Evolutionary conservation across 129 eudicot species (phyloP).

Genomic region (Glebionis coronaria): DNA sequence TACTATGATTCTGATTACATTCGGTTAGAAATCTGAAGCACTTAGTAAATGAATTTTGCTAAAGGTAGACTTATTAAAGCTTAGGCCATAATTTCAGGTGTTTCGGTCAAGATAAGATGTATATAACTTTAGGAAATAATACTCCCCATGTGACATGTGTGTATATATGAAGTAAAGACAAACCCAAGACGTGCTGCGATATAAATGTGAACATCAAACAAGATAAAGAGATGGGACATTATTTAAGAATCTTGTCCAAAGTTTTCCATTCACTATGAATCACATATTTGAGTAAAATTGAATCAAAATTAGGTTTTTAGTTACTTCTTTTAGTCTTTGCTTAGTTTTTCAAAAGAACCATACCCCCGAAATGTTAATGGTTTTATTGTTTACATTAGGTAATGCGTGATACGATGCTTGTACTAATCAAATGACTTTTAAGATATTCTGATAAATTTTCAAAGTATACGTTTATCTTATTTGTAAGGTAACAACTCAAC

Average conservation of each 20-base stretch:
- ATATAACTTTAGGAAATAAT: too few relatives aligned
- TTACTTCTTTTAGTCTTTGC: not conserved
- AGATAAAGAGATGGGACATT: conserved; percentile 9
- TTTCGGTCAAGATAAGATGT: not conserved
- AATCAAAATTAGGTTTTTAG: conserved; percentile 9
- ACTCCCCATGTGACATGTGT: too few relatives aligned
- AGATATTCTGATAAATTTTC: too few relatives aligned
- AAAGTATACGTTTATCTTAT: too few relatives aligned
- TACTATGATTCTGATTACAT: not conserved
- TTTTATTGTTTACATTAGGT: not conserved
- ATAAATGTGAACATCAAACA: not conserved
- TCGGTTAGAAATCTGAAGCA: not conserved
- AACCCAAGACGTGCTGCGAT: not conserved
- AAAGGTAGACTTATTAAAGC: not conserved
- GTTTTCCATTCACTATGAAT: conserved; percentile 13
- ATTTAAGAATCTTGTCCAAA: conserved; percentile 12
- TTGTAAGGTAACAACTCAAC: too few relatives aligned
- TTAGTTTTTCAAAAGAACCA: not conserved
- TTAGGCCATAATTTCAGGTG: not conserved
- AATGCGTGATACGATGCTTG: too few relatives aligned
- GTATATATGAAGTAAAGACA: too few relatives aligned
- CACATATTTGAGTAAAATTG: conserved; percentile 17
- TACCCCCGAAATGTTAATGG: not conserved
- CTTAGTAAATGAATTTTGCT: conserved; percentile 5
- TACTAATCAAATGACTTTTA: too few relatives aligned